Percentiles rank a stretch among this genome's conserved stretches.
These are phyloP conservation scores for Tetrastigma voinierianum DNA, from an alignment of 164 flowering plant genomes.

Conservation along the genomic window DNA sequence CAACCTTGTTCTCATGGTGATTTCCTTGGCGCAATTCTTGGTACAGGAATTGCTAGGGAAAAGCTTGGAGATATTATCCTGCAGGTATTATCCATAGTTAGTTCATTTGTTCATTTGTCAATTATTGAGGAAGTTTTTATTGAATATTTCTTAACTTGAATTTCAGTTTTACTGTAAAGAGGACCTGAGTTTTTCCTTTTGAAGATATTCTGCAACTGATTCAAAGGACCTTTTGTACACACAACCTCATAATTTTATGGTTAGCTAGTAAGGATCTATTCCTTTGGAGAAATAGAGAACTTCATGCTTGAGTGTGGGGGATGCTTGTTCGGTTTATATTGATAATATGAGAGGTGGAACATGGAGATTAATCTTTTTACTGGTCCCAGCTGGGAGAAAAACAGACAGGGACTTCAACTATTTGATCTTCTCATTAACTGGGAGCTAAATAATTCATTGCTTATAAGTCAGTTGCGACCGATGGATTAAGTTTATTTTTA, in stretches of 20 bases:
- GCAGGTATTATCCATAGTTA: constrained; percentile 46
- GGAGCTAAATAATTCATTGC: neutral
- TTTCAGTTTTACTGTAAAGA: too few relatives aligned
- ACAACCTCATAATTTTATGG: neutral
- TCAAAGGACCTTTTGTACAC: too few relatives aligned
- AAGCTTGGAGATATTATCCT: constrained; percentile 89
- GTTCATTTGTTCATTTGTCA: too few relatives aligned
- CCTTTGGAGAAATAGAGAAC: neutral
- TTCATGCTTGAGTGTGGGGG: neutral
- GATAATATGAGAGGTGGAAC: neutral
- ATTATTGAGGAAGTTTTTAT: too few relatives aligned
- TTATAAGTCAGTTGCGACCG: neutral
- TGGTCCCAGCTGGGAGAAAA: neutral
- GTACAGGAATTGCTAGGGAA: constrained; percentile 85
- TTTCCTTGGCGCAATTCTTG: constrained; percentile 93
- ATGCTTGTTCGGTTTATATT: neutral
- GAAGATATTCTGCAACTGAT: too few relatives aligned
- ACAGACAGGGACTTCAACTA: neutral
- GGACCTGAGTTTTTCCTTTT: too few relatives aligned
- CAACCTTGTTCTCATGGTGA: constrained; percentile 92
- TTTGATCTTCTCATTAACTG: neutral
- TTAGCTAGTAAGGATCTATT: neutral
- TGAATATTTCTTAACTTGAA: too few relatives aligned
- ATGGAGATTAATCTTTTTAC: neutral
- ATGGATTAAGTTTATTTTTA: neutral